A percentile compares a stretch with the other conserved stretches of the same genome.
Evolutionary conservation across 2,329 filamentous ascomycete genomes (phyloP).

Genomic region (Sarocladium brachiariae): DNA sequence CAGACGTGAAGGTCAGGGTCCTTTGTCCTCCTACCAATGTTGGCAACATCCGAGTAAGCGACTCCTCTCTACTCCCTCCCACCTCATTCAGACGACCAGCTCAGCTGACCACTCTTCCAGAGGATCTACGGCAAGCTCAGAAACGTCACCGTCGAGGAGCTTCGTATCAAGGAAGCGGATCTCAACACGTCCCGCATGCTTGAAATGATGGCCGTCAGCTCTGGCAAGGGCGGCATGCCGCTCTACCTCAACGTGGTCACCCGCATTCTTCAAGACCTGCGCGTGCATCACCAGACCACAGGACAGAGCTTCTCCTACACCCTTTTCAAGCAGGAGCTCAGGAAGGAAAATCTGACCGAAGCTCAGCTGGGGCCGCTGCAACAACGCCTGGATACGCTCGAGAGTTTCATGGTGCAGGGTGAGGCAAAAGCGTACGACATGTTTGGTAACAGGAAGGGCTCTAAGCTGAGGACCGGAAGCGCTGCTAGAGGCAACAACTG

Average conservation of each 20-base stretch:
- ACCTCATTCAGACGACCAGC: too few relatives aligned
- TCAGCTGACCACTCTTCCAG: slow-evolving; percentile 16
- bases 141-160: slow-evolving; percentile 39
- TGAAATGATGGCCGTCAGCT: slow-evolving; percentile 50
- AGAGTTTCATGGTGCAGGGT: slow-evolving; percentile 33
- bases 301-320: slow-evolving; percentile 40
- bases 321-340: slow-evolving; percentile 32
- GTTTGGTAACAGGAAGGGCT: slow-evolving; percentile 2
- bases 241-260: slow-evolving; percentile 52
- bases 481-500: slow-evolving; percentile 13
- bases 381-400: slow-evolving; percentile 35
- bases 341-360: slow-evolving; percentile 30
- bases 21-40: slow-evolving; percentile 37
- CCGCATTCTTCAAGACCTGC: slow-evolving; percentile 50
- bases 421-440: slow-evolving; percentile 3
- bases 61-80: too few relatives aligned
- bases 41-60: slow-evolving; percentile 23
- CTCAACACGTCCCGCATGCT: slow-evolving; percentile 53
- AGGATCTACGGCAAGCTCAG: slow-evolving; percentile 33
- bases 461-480: background rate
- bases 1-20: slow-evolving; percentile 40
- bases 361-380: slow-evolving; percentile 47
- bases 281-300: slow-evolving; percentile 33
- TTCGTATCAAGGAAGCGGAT: slow-evolving; percentile 43
- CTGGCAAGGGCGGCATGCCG: slow-evolving; percentile 32